Evolutionary conservation across 176 grass and related monocot genomes (phyloP), one percentile per base, ranked within the genome.

Genomic region (Carex myosuroides): DNA sequence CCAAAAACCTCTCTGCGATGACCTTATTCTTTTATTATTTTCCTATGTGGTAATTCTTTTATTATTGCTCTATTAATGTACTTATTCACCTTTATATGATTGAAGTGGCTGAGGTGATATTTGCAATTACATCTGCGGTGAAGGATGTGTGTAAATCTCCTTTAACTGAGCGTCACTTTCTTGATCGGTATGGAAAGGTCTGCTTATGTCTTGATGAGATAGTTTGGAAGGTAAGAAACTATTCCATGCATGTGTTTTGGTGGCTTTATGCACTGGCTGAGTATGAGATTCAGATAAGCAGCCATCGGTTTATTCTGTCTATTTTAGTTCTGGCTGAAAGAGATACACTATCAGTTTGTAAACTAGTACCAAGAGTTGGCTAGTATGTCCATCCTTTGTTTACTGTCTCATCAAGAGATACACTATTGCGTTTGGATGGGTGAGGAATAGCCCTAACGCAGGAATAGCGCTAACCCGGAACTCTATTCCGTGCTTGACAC

Each of bases 191-290:
- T 4, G 95, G 95, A 70, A 88, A 90, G 69, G 94, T 97, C 80
- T 97, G 95, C 74, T 53, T 97, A 76, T 97, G 92, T 76, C 91
- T 98, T 6, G 95, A 98, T 55, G 95, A 94, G 89, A 94, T 94
- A 5, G 91, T 98, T 69, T 94, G 95, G 95, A 88, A 94, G 95
- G 95, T 97, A 91, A 5, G 52, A 29, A 35, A 13, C 53, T 57
- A 5, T 82, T 81, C 8, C 30, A 44, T 84, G 35, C 17, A 65
- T 76, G 20, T 73, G 16, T 5, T 71, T 79, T 75, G 77, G 56
- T 60, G 13, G 14, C 9, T 33, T 3, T 8, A 21, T 66, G 65
- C 22, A 46, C 78, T 73, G 37, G 54, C 48, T 82, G 74, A 13
- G 26, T 79, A 56, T 26, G 44, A 77, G 50, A 30, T 10, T 2